Base-by-base conservation (phyloP, 2,329 filamentous ascomycete genomes). In the Microcera coccophila region DNA sequence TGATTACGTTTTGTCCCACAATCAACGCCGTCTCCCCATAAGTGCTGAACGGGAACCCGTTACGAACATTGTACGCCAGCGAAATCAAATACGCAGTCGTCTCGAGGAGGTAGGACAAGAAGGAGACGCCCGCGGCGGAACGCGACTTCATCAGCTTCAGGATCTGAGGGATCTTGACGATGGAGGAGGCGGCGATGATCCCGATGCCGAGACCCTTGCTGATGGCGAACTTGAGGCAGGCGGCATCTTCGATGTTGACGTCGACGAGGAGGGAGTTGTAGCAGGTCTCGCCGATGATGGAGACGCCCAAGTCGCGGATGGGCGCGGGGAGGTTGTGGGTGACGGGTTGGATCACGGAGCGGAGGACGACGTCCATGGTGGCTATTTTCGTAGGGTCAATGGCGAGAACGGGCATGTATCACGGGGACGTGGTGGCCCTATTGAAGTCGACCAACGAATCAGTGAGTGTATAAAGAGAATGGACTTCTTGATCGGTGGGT, bases 121-220 rank as follows among this genome's bases (percentile, higher is more conserved):
- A 95, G 37, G 83, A 89, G 48, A 98, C 79, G 56, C 93, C 93
- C 34, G 81, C 79, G 20, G 90, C 82, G 38, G 89, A 95, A 59
- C 82, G 79, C 36, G 88, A 90, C 61, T 76, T 76, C 60, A 93
- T 69, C 39, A 98, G 82, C 74, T 98, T 98, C 66, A 96, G 68
- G 63, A 98, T 91, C 74, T 98, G 93, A 0, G 93, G 93, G 19
- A 98, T 82, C 73, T 98, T 98, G 73, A 98, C 90, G 58, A 97
- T 82, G 41, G 87, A 84, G 20, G 87, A 90, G 40, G 90, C 89
- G 54, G 79, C 85, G 62, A 98, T 90, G 69, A 98, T 98, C 64
- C 84, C 93, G 56, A 97, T 84, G 44, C 93, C 91, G 14, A 98
- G 82, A 3, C 78, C 89, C 72, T 98, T 98, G 61, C 87, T 94